These are phyloP conservation scores for Jamesozyma spencerorum DNA, from an alignment of 805 yeast genomes.

Conservation along the genomic window DNA sequence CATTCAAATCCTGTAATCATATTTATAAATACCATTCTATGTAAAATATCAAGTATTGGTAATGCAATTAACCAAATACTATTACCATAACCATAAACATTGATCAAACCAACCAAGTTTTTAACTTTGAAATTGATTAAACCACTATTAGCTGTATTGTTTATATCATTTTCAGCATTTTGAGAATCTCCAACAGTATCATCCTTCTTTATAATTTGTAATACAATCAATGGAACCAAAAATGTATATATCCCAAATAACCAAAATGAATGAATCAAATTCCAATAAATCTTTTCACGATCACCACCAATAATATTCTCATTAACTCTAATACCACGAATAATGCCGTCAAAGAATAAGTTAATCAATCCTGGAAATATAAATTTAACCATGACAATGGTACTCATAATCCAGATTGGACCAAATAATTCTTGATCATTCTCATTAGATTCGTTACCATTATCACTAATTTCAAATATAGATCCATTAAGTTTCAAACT, in stretches of 20 bases:
- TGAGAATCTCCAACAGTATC: neutral
- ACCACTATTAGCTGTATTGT: conserved; percentile 11
- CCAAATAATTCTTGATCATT: conserved; percentile 67
- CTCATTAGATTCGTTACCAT: conserved; percentile 18
- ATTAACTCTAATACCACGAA: conserved; percentile 28
- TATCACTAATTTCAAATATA: conserved; percentile 27
- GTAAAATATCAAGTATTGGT: conserved; percentile 20
- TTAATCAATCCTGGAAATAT: conserved; percentile 56
- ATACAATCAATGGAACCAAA: conserved; percentile 43
- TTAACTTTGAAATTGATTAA: conserved; percentile 3
- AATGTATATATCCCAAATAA: conserved; percentile 72
- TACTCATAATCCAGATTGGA: conserved; percentile 82
- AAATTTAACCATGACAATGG: conserved; percentile 65
- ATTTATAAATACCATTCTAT: conserved; percentile 2
- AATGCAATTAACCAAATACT: conserved; percentile 82
- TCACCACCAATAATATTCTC: conserved; percentile 29
- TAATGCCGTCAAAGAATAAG: conserved; percentile 47
- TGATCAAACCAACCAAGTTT: conserved; percentile 39
- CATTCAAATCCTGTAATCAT: conserved; percentile 3
- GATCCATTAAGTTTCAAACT: conserved; percentile 7
- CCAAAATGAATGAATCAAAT: conserved; percentile 58
- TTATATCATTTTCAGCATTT: conserved; percentile 27
- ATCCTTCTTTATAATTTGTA: conserved; percentile 46
- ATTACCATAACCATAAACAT: conserved; percentile 80
- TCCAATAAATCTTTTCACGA: conserved; percentile 50